These are phyloP conservation scores for Hibiscus trionum DNA, from an alignment of 345 rosid genomes.

Conservation along the genomic window DNA sequence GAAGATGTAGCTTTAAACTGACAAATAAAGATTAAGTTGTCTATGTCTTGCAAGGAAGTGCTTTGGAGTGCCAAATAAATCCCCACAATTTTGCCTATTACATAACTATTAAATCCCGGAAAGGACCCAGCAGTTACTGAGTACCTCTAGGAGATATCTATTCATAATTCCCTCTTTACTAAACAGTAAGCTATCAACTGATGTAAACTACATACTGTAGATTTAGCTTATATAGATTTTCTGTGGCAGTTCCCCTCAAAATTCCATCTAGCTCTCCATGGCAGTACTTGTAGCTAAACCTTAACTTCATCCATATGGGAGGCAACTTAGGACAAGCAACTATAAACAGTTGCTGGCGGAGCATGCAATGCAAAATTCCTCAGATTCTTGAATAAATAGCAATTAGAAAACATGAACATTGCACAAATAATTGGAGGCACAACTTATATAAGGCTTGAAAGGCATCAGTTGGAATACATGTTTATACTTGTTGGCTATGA, in stretches of 20 bases:
- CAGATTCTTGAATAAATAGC: background rate
- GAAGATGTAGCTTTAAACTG: background rate
- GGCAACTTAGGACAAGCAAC: background rate
- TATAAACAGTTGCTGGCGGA: background rate
- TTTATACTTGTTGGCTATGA: conserved; percentile 43
- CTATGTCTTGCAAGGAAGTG: background rate
- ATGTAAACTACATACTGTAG: background rate
- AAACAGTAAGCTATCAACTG: background rate
- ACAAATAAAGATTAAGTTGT: background rate
- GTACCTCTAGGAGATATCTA: background rate
- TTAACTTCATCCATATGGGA: background rate
- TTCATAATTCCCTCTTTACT: background rate
- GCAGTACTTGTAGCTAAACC: background rate
- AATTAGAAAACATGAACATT: background rate
- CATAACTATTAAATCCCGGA: background rate
- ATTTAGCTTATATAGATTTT: background rate
- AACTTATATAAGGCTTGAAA: background rate
- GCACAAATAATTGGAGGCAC: background rate
- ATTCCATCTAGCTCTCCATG: background rate
- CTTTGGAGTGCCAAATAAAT: background rate
- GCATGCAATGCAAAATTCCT: background rate
- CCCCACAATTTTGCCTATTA: background rate
- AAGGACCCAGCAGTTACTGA: background rate
- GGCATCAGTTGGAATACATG: conserved; percentile 33
- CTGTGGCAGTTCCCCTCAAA: background rate